Evolutionary conservation across 106 monocot species (phyloP).

Genomic region (Platanthera guangdongensis): DNA sequence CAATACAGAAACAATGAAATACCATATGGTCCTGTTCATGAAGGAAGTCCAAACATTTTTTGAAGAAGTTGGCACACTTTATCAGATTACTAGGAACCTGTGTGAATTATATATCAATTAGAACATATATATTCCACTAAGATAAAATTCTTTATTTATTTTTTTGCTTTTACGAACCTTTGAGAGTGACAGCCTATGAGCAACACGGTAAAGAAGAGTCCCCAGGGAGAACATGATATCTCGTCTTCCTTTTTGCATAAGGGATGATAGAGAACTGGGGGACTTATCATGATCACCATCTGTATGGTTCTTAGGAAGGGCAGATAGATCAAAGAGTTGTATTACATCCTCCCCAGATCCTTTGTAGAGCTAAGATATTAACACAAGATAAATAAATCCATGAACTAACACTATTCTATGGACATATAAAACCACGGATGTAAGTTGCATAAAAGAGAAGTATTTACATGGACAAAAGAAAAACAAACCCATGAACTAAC

Average conservation of each 20-base stretch:
- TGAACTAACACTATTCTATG: background rate
- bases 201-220: slow-evolving; percentile 81
- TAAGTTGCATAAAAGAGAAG: too few relatives aligned
- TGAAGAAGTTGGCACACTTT: slow-evolving; percentile 82
- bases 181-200: slow-evolving; percentile 88
- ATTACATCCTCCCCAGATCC: slow-evolving; percentile 87
- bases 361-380: slow-evolving; percentile 70
- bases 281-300: slow-evolving; percentile 42
- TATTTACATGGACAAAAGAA: too few relatives aligned
- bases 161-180: slow-evolving; percentile 36
- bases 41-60: slow-evolving; percentile 82
- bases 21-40: slow-evolving; percentile 84
- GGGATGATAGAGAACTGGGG: slow-evolving; percentile 43
- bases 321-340: slow-evolving; percentile 89
- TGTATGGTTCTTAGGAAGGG: slow-evolving; percentile 54
- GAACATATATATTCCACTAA: slow-evolving; percentile 6
- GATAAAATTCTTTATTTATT: background rate
- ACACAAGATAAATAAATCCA: background rate
- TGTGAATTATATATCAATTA: slow-evolving; percentile 9
- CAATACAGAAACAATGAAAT: slow-evolving; percentile 12
- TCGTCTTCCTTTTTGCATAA: slow-evolving; percentile 72
- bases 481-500: too few relatives aligned
- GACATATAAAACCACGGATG: background rate
- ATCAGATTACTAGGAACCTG: slow-evolving; percentile 61
- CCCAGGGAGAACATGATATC: slow-evolving; percentile 89